Evolutionary conservation across 192 early-diverging fungal species (phyloP), one percentile per base, ranked within the genome.

Genomic region (Coemansia sp.): DNA sequence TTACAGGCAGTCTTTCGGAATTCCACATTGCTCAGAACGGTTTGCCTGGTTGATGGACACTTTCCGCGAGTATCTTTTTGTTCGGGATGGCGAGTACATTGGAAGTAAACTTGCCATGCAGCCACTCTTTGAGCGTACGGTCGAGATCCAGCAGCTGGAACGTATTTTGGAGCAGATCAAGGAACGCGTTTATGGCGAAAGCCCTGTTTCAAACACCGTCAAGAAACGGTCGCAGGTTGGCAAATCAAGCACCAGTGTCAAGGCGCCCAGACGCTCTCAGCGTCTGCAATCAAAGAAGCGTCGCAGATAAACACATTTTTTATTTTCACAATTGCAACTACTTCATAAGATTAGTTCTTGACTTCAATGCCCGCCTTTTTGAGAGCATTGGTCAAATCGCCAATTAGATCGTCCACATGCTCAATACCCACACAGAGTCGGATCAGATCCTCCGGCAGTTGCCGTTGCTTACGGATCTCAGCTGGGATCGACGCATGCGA

Each of bases 351-450:
- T 21, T 73, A 68, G 22, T 38, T 29, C 59, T 81, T 75, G 37
- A 76, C 70, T 3, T 51, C 25, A 7, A 81, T 50, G 27, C 86
- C 88, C 25, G 93, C 90, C 51, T 63, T 76, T 14, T 70, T 63
- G 68, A 98, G 77, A 10, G 95, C 92, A 25, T 64, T 59, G 32
- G 93, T 83, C 56, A 27, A 27, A 72, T 98, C 96, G 64, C 89
- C 88, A 49, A 95, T 81, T 32, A 98, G 81, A 73, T 98, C 96
- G 14, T 94, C 88, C 12, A 82, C 84, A 80, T 98, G 93, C 63
- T 98, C 96, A 63, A 98, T 98, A 23, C 96, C 96, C 22, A 98
- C 89, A 62, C 96, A 96, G 17, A 98, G 74, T 21, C 96, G 86
- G 67, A 98, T 95, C 74, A 98, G 80, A 81, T 98, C 96, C 83